Evolutionary conservation across 768 basidiomycete genomes (phyloP).

Genomic region (Russula lepida): DNA sequence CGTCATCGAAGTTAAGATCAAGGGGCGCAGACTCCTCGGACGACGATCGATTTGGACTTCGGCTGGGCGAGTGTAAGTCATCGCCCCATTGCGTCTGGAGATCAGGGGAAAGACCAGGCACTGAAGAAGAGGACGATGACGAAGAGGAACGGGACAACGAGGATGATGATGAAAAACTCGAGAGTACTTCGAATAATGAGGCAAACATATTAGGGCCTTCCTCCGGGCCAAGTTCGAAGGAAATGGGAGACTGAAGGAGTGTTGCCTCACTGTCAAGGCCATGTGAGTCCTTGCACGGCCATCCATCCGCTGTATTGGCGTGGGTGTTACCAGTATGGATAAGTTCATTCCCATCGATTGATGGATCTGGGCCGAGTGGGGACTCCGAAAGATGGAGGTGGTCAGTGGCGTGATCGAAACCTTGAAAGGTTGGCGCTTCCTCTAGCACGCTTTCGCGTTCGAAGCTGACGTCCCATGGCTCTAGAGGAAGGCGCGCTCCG

Average conservation of each 20-base stretch:
- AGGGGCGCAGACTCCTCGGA: conserved; percentile 6
- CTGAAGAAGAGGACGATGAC: conserved; percentile 22
- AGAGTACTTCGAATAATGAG: conserved; percentile 28
- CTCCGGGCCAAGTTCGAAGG: conserved; percentile 22
- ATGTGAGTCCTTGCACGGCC: conserved; percentile 3
- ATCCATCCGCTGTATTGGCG: not conserved
- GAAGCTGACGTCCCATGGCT: conserved; percentile 33
- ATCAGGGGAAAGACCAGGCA: conserved; percentile 19
- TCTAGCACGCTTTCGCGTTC: conserved; percentile 6
- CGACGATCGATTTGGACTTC: conserved; percentile 11
- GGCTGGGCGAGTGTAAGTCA: conserved; percentile 4
- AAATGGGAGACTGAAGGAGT: conserved; percentile 11
- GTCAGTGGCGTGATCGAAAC: conserved; percentile 13
- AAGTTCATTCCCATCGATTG: not conserved
- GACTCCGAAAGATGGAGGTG: conserved; percentile 1
- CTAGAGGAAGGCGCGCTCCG: conserved; percentile 36
- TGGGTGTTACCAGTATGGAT: not conserved
- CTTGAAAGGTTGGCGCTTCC: conserved; percentile 8
- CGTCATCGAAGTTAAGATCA: conserved; percentile 8
- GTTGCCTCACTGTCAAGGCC: conserved; percentile 1
- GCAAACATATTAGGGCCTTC: conserved; percentile 28
- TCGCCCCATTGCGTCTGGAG: conserved; percentile 5
- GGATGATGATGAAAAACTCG: conserved; percentile 27
- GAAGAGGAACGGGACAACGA: conserved; percentile 30
- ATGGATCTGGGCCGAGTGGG: conserved; percentile 5